Evolutionary conservation across 2,329 filamentous ascomycete species (phyloP).

Genomic region (Botrytis cinerea): DNA sequence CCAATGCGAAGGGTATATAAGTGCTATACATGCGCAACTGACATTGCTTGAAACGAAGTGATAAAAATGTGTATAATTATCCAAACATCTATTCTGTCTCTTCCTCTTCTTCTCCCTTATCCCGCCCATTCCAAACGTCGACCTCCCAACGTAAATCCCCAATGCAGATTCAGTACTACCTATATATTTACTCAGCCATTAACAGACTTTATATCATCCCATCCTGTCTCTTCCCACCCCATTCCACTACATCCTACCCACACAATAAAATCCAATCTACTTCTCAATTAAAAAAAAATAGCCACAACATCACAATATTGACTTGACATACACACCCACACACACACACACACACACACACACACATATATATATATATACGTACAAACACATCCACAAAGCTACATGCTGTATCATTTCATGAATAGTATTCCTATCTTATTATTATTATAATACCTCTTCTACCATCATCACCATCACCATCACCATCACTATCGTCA

Average conservation of each 20-base stretch:
- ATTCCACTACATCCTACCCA: no score
- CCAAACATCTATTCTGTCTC: background rate
- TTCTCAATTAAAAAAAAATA: no score
- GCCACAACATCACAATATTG: no score
- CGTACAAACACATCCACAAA: background rate
- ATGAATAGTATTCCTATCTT: background rate
- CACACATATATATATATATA: background rate
- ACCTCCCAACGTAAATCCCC: no score
- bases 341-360: background rate
- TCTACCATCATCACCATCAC: no score
- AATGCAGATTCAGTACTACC: no score
- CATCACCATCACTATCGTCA: background rate
- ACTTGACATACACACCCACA: background rate
- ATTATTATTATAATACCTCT: background rate
- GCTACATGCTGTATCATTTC: background rate
- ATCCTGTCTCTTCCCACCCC: background rate
- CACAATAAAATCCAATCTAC: background rate
- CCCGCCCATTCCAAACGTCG: accelerated
- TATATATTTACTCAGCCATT: background rate
- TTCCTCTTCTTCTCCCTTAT: background rate
- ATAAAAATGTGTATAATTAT: background rate
- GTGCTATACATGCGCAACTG: background rate
- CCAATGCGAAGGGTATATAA: background rate
- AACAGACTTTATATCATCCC: background rate
- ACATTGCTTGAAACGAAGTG: background rate